These are phyloP conservation scores for Calcarisporium arbuscula DNA, from an alignment of 2,329 filamentous ascomycete species.

Conservation along the genomic window DNA sequence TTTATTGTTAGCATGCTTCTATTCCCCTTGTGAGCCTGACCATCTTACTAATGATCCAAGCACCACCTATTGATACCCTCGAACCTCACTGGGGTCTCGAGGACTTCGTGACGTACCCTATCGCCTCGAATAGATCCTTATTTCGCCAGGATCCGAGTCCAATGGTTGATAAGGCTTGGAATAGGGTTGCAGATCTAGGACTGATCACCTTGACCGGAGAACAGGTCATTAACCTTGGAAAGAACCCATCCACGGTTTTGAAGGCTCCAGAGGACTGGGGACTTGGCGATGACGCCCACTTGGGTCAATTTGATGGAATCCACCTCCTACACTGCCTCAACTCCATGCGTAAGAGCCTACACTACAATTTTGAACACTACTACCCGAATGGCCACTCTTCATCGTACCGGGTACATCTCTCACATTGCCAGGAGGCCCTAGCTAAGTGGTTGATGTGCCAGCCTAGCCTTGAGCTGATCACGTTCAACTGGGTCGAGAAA, in stretches of 20 bases:
- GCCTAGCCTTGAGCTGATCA: too few species aligned
- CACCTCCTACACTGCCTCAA: constrained; percentile 5
- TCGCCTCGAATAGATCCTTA: constrained; percentile 1
- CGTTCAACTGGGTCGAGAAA: too few species aligned
- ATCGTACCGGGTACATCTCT: too few species aligned
- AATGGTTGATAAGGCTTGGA: constrained; percentile 2
- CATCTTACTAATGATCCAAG: too few species aligned
- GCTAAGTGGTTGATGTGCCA: too few species aligned
- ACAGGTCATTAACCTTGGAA: constrained; percentile 4
- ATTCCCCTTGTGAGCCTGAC: too few species aligned
- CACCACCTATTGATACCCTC: neutral
- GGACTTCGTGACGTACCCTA: neutral
- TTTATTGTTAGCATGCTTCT: too few species aligned
- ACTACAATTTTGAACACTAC: too few species aligned
- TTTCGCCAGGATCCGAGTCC: constrained; percentile 6
- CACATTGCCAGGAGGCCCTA: too few species aligned
- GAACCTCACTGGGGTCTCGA: neutral
- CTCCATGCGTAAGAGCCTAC: constrained; percentile 6
- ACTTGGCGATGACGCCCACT: constrained; percentile 3
- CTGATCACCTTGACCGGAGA: constrained; percentile 4
- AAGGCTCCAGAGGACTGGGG: constrained; percentile 6
- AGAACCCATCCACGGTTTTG: constrained; percentile 1
- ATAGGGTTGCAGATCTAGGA: constrained; percentile 3
- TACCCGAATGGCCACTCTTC: too few species aligned
- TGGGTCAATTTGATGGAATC: constrained; percentile 2